These are phyloP conservation scores for Fulvia fulva DNA, from an alignment of 2,329 filamentous ascomycete genomes.

Conservation along the genomic window DNA sequence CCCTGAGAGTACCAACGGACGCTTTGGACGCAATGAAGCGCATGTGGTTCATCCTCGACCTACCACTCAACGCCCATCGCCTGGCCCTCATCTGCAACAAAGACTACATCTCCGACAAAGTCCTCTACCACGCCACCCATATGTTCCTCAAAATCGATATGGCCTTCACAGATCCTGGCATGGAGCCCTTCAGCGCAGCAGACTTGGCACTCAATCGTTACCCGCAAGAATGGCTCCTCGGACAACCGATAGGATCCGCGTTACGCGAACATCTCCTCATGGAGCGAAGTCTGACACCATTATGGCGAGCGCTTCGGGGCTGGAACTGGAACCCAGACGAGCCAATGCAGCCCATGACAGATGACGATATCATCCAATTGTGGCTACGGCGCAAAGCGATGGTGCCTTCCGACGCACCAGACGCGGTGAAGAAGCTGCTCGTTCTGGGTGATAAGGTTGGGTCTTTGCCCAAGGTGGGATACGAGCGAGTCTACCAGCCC, in stretches of 20 bases:
- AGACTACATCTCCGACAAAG: constrained; percentile 54
- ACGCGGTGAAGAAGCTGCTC: constrained; percentile 22
- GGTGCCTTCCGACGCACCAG: constrained; percentile 25
- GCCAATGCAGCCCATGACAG: constrained; percentile 26
- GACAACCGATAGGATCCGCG: constrained; percentile 37
- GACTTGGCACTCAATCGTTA: constrained; percentile 5
- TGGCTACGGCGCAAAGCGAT: constrained; percentile 56
- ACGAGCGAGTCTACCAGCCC: constrained; percentile 7
- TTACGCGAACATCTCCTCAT: constrained; percentile 50
- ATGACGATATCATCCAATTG: constrained; percentile 53
- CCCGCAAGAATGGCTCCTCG: constrained; percentile 10
- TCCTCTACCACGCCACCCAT: constrained; percentile 59
- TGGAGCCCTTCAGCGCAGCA: constrained; percentile 14
- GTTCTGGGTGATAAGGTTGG: constrained; percentile 50
- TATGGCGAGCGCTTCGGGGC: constrained; percentile 59
- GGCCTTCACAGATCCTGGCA: constrained; percentile 61
- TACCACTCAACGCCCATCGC: constrained; percentile 55
- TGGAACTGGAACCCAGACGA: constrained; percentile 35
- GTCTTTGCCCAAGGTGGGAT: constrained; percentile 9
- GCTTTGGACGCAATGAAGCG: constrained; percentile 41
- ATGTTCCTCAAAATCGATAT: constrained; percentile 71
- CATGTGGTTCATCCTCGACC: constrained; percentile 70
- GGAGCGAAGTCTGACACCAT: constrained; percentile 29
- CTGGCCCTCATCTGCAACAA: constrained; percentile 51
- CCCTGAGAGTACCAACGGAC: constrained; percentile 43